Evolutionary conservation across 208 protist species (phyloP).

Genomic region (Acanthamoeba castellanii): DNA sequence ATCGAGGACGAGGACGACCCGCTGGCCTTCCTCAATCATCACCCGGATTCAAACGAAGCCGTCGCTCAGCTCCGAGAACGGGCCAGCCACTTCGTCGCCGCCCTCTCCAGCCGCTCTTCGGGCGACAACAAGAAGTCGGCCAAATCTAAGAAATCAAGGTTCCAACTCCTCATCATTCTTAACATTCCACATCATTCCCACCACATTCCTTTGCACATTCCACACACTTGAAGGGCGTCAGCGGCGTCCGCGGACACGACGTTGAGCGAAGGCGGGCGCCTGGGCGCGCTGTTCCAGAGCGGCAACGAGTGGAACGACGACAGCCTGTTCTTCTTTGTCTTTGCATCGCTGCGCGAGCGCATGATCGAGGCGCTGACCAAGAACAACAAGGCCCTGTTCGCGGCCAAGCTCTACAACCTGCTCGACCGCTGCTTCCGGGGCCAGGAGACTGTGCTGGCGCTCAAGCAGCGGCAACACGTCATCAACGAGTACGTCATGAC

Average conservation of each 20-base stretch:
- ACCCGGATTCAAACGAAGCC: not conserved
- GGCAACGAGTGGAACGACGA: conserved; percentile 69
- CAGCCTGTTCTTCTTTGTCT: conserved; percentile 37
- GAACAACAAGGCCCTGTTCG: conserved; percentile 46
- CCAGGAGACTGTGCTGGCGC: conserved; percentile 36
- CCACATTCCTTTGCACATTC: too few relatives aligned
- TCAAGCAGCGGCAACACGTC: conserved; percentile 50
- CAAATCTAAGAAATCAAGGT: not conserved
- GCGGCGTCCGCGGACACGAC: not conserved
- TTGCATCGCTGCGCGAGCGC: not conserved
- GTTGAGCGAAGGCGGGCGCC: not conserved
- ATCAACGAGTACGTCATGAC: conserved; percentile 28
- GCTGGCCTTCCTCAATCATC: conserved; percentile 39
- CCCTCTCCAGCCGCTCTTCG: conserved; percentile 5
- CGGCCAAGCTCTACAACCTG: conserved; percentile 65
- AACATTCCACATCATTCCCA: not conserved
- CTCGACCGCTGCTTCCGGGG: conserved; percentile 14
- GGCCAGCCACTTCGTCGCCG: not conserved
- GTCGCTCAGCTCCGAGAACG: not conserved
- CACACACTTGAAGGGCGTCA: too few relatives aligned
- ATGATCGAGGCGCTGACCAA: conserved; percentile 41
- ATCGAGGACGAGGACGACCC: conserved; percentile 35
- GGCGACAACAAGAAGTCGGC: not conserved
- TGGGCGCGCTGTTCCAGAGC: conserved; percentile 22
- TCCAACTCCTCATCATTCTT: not conserved